Evolutionary conservation across 345 rosid species (phyloP).

Genomic region (Populus alba): DNA sequence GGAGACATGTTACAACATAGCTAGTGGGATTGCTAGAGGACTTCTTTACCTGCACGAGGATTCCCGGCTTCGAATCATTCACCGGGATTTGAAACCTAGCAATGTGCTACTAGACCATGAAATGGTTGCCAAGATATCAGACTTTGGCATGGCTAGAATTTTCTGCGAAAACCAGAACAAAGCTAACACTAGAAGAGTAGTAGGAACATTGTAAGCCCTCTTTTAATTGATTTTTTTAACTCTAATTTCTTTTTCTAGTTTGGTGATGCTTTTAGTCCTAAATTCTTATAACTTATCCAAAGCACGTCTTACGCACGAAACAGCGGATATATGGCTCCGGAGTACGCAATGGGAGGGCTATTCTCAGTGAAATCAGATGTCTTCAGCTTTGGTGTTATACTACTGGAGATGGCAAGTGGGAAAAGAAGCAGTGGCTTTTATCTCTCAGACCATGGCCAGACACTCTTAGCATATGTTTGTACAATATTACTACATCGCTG

Average conservation of each 20-base stretch:
- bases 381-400: constrained; percentile 31
- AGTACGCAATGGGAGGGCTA: constrained; percentile 33
- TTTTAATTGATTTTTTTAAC: not conserved
- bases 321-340: constrained; percentile 12
- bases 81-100: constrained; percentile 45
- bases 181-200: constrained; percentile 27
- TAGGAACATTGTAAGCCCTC: constrained; percentile 29
- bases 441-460: constrained; percentile 3
- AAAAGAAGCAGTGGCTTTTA: constrained; percentile 13
- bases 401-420: constrained; percentile 31
- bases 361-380: constrained; percentile 31
- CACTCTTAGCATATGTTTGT: constrained; percentile 15
- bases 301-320: not conserved
- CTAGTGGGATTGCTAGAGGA: constrained; percentile 41
- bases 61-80: constrained; percentile 43
- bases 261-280: not conserved
- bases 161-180: constrained; percentile 22
- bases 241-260: not conserved
- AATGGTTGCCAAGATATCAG: constrained; percentile 49
- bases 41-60: constrained; percentile 52
- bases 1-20: constrained; percentile 21
- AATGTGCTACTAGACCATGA: constrained; percentile 42
- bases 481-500: not conserved
- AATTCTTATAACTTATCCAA: not conserved
- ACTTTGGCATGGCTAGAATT: constrained; percentile 45